Base-by-base conservation (phyloP, 352 stramenopile genomes). In the Phytophthora ramorum region DNA sequence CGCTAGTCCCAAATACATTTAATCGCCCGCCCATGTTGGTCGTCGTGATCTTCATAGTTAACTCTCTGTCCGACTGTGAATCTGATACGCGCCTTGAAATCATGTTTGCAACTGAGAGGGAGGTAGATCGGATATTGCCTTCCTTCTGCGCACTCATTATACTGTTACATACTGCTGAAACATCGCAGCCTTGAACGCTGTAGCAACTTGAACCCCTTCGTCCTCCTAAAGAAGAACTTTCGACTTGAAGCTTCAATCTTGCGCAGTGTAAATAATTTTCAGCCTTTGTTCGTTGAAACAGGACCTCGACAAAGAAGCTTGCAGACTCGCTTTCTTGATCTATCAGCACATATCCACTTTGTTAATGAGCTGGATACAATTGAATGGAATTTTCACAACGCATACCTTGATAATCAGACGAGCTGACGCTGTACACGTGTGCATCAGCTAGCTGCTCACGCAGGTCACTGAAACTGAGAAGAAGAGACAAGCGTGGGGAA, bases 401-500 rank as follows among this genome's bases (percentile, higher is more conserved):
- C 50, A 35, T 59, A 92, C 86, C 86, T 88, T 83, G 83, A 53
- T 82, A 92, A 48, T 91, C 83, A 1, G 78, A 75, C 12, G 84
- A 87, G 50, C 69, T 79, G 41, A 92, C 70, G 43, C 53, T 79
- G 52, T 90, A 82, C 7, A 95, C 61, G 19, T 75, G 63, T n/a
- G 83, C 81, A 52, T 75, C 63, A 10, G 63, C 44, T 16, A 95
- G 75, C 2, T 91, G 68, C 13, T 80, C 54, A 6, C 72, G 74
- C 28, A 94, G 77, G 0, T 63, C 78, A 22, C 54, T 73, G 44
- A 81, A 91, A 24, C 63, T 62, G 7, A 87, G 70, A 28, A 92
- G 49, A 58, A 92, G 58, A 16, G 82, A 90, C 16, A 90, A 53
- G 7, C 78, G 72, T 13, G 85, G 82, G 7, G 83, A 79, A 53